A percentile compares a stretch with the other conserved stretches of the same genome.
Evolutionary conservation across 78 protist genomes (phyloP).

Genomic region (Blattamonas nauphoetae): DNA sequence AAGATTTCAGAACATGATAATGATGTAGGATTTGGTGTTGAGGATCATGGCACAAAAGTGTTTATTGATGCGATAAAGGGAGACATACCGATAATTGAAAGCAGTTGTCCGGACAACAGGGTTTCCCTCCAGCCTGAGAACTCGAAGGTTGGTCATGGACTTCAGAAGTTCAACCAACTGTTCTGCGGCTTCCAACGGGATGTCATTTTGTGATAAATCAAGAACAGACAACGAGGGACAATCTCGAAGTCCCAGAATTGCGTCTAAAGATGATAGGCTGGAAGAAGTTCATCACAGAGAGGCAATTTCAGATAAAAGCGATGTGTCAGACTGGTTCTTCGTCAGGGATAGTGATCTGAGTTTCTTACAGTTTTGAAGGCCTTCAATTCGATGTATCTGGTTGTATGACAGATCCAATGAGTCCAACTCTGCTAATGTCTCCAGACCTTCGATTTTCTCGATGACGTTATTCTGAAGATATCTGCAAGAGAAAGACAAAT

Average conservation of each 20-base stretch:
- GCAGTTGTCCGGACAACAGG: not conserved
- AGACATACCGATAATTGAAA: not conserved
- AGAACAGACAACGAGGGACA: not conserved
- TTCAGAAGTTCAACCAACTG: not conserved
- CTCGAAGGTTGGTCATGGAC: not conserved
- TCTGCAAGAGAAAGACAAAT: too few species aligned
- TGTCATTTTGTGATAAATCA: not conserved
- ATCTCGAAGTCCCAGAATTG: not conserved
- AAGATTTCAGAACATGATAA: not conserved
- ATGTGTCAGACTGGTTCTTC: not conserved
- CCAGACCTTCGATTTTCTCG: not conserved
- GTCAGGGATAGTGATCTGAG: not conserved
- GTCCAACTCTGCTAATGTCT: not conserved
- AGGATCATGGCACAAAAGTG: not conserved
- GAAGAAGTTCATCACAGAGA: not conserved
- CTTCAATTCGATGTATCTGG: not conserved
- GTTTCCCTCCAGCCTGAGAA: not conserved
- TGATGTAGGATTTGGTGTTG: not conserved
- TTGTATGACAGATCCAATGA: not conserved
- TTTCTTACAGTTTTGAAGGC: not conserved
- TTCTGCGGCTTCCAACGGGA: not conserved
- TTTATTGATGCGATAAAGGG: too few species aligned
- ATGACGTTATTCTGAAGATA: not conserved
- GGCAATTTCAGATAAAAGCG: not conserved
- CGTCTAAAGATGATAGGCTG: not conserved